Percentiles rank a stretch among this genome's conserved stretches.
These are phyloP conservation scores for Globisporangium mamillatum DNA, from an alignment of 352 stramenopile species.

Conservation along the genomic window DNA sequence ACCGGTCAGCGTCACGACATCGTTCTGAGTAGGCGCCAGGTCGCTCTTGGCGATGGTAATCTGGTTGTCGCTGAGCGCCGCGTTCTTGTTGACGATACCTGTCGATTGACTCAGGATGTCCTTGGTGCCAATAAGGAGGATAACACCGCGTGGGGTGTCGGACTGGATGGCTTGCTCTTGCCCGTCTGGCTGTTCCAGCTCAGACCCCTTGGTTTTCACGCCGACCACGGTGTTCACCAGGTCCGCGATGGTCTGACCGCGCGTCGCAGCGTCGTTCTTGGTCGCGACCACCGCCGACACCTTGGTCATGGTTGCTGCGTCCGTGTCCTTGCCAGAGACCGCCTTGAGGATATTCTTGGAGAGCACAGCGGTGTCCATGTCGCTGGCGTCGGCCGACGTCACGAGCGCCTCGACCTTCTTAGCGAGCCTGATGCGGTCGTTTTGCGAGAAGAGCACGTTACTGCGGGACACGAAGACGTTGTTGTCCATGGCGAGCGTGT, in stretches of 20 bases:
- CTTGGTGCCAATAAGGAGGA: slow-evolving; percentile 20
- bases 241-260: slow-evolving; percentile 18
- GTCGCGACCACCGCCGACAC: slow-evolving; percentile 27
- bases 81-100: slow-evolving; percentile 31
- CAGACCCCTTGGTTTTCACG: background rate
- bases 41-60: slow-evolving; percentile 1
- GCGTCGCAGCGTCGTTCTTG: slow-evolving; percentile 21
- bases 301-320: slow-evolving; percentile 33
- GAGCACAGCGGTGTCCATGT: slow-evolving; percentile 10
- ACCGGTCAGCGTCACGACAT: slow-evolving; percentile 1
- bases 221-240: slow-evolving; percentile 23
- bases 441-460: slow-evolving; percentile 32
- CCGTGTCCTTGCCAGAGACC: slow-evolving; percentile 20
- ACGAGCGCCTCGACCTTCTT: slow-evolving; percentile 21
- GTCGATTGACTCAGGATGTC: slow-evolving; percentile 26
- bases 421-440: slow-evolving; percentile 25
- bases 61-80: slow-evolving; percentile 23
- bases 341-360: slow-evolving; percentile 16
- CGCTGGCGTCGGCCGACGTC: background rate
- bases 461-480: slow-evolving; percentile 30
- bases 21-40: slow-evolving; percentile 8
- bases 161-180: slow-evolving; percentile 11
- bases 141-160: slow-evolving; percentile 16
- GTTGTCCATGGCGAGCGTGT: slow-evolving; percentile 32
- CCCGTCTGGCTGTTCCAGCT: background rate